Conservation (phyloP, 495 filamentous ascomycete species). For the Penicillium maclennaniae region DNA sequence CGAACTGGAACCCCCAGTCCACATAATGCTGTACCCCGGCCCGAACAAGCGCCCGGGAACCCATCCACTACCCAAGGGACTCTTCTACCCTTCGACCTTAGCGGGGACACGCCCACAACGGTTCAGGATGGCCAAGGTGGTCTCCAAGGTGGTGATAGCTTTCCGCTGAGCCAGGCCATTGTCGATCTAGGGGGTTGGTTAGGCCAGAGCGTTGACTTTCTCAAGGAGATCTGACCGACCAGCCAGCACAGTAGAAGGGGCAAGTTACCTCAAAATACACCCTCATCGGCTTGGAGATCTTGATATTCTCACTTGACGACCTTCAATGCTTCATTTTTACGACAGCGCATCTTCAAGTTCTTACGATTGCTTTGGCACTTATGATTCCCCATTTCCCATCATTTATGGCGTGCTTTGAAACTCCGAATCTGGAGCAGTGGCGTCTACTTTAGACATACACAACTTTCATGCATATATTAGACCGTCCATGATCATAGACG, state of each 20-base stretch:
- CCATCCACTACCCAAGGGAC: slow-evolving; percentile 10
- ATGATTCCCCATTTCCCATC: neutral
- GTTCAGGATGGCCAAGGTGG: slow-evolving; percentile 38
- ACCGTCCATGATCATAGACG: neutral
- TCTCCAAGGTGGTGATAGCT: slow-evolving; percentile 25
- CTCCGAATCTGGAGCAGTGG: neutral
- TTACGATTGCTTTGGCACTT: neutral
- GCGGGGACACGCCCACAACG: slow-evolving; percentile 32
- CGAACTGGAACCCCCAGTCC: neutral
- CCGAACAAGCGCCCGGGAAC: neutral
- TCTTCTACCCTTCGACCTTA: slow-evolving; percentile 29
- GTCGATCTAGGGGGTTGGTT: slow-evolving; percentile 46
- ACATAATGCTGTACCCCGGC: neutral
- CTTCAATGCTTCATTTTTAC: neutral
- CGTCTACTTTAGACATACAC: neutral
- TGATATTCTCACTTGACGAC: neutral
- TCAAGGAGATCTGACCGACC: slow-evolving; percentile 22
- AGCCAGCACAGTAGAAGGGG: slow-evolving; percentile 6
- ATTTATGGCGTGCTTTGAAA: neutral
- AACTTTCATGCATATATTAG: neutral
- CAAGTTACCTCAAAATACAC: neutral
- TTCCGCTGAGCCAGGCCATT: slow-evolving; percentile 42
- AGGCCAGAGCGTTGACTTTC: slow-evolving; percentile 41
- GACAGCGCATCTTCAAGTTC: neutral
- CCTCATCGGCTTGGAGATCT: neutral